A percentile compares a stretch with the other conserved stretches of the same genome.
Conservation (phyloP, 345 rosid species). For the Corymbia maculata region DNA sequence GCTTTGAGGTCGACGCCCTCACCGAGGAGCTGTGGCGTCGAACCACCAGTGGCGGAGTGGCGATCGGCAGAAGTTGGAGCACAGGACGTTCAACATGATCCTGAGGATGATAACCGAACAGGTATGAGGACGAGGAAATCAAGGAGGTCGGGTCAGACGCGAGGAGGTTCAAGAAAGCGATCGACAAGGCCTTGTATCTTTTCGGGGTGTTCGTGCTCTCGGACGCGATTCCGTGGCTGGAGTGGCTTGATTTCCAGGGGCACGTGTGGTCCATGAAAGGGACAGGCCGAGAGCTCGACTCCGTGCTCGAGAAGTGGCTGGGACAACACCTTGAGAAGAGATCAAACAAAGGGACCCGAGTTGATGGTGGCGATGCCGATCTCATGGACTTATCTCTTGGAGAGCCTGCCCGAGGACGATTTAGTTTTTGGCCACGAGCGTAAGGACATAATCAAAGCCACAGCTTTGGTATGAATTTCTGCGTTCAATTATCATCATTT, state of each 20-base stretch:
- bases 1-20: not conserved
- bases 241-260: constrained; percentile 4
- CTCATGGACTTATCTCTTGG: constrained; percentile 4
- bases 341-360: not conserved
- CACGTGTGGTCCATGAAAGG: constrained; percentile 9
- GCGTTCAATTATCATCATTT: not conserved
- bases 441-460: constrained; percentile 5
- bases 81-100: constrained; percentile 1
- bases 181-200: not conserved
- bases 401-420: not conserved
- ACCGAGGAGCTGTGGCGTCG: not conserved
- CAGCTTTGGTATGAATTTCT: constrained; percentile 3
- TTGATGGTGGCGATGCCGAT: not conserved
- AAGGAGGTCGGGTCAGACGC: not conserved
- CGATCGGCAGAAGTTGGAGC: not conserved
- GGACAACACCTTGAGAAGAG: not conserved
- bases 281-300: constrained; percentile 1
- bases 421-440: not conserved
- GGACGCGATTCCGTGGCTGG: constrained; percentile 4
- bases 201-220: constrained; percentile 2
- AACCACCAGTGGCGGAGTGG: not conserved
- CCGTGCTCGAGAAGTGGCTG: constrained; percentile 2
- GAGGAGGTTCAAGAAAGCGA: not conserved
- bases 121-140: not conserved
- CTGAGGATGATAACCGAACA: not conserved